These are phyloP conservation scores for Tricholoma saponaceum DNA, from an alignment of 768 basidiomycete genomes.

Conservation along the genomic window DNA sequence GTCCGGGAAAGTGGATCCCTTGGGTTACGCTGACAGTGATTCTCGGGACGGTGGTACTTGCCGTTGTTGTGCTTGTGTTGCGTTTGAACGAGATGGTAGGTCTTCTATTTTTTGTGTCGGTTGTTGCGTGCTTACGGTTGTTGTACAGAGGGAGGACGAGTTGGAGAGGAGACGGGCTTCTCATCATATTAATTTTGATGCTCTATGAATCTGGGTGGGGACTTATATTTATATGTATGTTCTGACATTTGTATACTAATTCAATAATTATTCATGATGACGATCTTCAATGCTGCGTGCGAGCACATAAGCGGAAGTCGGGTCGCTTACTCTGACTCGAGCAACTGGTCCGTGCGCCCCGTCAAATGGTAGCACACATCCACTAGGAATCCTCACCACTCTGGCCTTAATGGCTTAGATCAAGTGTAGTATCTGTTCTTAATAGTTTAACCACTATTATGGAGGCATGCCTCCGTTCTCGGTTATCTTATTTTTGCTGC, in stretches of 20 bases:
- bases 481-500: too few species aligned
- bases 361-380: too few species aligned
- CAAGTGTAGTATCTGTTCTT: too few species aligned
- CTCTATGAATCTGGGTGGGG: constrained; percentile 49
- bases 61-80: constrained; percentile 78
- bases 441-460: too few species aligned
- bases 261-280: constrained; percentile 5
- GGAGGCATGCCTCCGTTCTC: too few species aligned
- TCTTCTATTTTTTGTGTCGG: background rate
- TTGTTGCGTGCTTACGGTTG: constrained; percentile 7
- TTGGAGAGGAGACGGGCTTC: constrained; percentile 80
- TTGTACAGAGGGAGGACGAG: constrained; percentile 84
- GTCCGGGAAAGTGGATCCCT: constrained; percentile 96
- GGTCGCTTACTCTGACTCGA: too few species aligned
- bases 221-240: background rate
- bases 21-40: constrained; percentile 93
- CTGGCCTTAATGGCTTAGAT: too few species aligned
- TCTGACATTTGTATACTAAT: background rate
- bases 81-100: constrained; percentile 91
- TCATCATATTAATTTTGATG: constrained; percentile 98
- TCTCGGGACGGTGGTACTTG: constrained; percentile 66
- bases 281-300: too few species aligned
- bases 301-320: too few species aligned
- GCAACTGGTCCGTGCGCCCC: too few species aligned
- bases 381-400: too few species aligned